A percentile compares a stretch with the other conserved stretches of the same genome.
Evolutionary conservation across 192 early-diverging fungal genomes (phyloP).

Genomic region (Phlyctochytrium planicorne): DNA sequence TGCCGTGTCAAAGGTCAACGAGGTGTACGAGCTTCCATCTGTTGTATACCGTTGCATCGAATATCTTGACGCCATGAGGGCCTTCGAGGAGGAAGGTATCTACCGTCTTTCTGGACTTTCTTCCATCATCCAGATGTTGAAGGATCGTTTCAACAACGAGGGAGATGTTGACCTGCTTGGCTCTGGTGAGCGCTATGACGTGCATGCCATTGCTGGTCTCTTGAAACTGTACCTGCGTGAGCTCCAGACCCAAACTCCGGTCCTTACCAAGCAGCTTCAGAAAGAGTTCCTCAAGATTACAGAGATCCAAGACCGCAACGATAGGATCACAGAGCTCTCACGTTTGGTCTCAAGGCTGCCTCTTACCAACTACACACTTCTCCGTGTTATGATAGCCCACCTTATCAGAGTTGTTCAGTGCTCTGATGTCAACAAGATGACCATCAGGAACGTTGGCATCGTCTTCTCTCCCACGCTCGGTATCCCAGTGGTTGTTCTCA

Average conservation of each 20-base stretch:
- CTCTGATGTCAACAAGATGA: constrained; percentile 89
- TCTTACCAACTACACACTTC: constrained; percentile 83
- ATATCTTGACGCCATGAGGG: constrained; percentile 73
- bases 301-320: constrained; percentile 75
- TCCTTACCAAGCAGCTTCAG: constrained; percentile 87
- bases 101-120: constrained; percentile 87
- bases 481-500: constrained; percentile 92
- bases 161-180: constrained; percentile 72
- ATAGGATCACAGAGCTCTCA: constrained; percentile 81
- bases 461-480: constrained; percentile 94
- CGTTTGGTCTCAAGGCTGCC: constrained; percentile 77
- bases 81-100: constrained; percentile 89
- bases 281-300: constrained; percentile 78
- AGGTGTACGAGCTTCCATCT: constrained; percentile 81
- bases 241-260: constrained; percentile 67
- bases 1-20: constrained; percentile 65
- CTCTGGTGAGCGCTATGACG: constrained; percentile 66
- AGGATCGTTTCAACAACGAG: constrained; percentile 79
- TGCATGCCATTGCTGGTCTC: constrained; percentile 90
- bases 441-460: constrained; percentile 90
- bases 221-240: constrained; percentile 92
- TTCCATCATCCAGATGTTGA: constrained; percentile 69
- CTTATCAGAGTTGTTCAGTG: constrained; percentile 86
- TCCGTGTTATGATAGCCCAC: constrained; percentile 85
- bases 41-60: constrained; percentile 95